Percentiles rank a stretch among this genome's conserved stretches.
Evolutionary conservation across 305 asterid species (phyloP).

Genomic region (Fraxinus latifolia): DNA sequence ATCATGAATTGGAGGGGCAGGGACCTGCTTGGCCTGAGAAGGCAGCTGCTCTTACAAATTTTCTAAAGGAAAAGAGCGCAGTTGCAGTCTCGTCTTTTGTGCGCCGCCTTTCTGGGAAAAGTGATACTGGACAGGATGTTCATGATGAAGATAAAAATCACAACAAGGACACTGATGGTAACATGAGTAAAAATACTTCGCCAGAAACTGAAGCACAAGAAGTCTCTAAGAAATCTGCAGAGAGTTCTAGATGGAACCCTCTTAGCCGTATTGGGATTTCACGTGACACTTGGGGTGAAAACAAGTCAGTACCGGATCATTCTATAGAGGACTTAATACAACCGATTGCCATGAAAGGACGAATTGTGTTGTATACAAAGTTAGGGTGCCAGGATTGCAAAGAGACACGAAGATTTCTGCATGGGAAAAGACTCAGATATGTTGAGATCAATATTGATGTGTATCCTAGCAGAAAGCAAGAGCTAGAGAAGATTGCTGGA

Average conservation of each 20-base stretch:
- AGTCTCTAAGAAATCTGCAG: slow-evolving; percentile 36
- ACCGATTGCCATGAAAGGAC: slow-evolving; percentile 70
- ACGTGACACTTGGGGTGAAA: slow-evolving; percentile 39
- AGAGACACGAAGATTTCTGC: slow-evolving; percentile 60
- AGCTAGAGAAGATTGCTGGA: slow-evolving; percentile 71
- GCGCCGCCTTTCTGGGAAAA: slow-evolving; percentile 74
- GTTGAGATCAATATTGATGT: slow-evolving; percentile 77
- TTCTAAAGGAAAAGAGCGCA: slow-evolving; percentile 68
- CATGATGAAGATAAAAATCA: slow-evolving; percentile 37
- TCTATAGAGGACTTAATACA: slow-evolving; percentile 30
- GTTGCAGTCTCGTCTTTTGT: slow-evolving; percentile 63
- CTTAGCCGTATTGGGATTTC: slow-evolving; percentile 59
- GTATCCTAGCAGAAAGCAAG: slow-evolving; percentile 66
- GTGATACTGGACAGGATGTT: slow-evolving; percentile 47
- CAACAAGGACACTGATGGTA: slow-evolving; percentile 12
- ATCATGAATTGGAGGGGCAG: slow-evolving; percentile 41
- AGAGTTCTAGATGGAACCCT: slow-evolving; percentile 60
- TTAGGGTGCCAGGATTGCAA: slow-evolving; percentile 70
- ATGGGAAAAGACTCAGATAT: slow-evolving; percentile 58
- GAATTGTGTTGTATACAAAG: slow-evolving; percentile 67
- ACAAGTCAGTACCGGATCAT: slow-evolving; percentile 33
- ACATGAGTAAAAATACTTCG: slow-evolving; percentile 26
- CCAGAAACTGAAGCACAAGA: slow-evolving; percentile 37
- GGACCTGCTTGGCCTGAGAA: slow-evolving; percentile 74
- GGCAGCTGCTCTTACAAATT: slow-evolving; percentile 64